Base-by-base conservation (phyloP, 2,329 filamentous ascomycete species). In the Eutypella sp. region DNA sequence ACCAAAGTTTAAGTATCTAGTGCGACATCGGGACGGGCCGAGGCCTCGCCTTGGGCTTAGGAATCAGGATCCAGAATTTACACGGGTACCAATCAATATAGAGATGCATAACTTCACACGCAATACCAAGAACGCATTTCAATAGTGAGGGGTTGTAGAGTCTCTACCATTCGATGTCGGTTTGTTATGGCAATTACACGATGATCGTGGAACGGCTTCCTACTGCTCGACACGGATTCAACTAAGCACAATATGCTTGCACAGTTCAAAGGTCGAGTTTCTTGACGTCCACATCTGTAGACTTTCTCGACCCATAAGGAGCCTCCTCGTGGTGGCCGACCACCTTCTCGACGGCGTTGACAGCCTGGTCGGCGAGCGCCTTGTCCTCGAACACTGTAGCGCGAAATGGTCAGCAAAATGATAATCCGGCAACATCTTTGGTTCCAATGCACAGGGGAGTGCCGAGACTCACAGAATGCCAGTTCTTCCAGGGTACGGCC, bases 401-500 rank as follows among this genome's bases (percentile, higher is more conserved):
- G n/a, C n/a, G 3, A 9, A 33, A 15, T 16, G 33, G 25, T 60
- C 49, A 59, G 52, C 13, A 16, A 5, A n/a, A n/a, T n/a, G n/a
- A n/a, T n/a, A 20, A 40, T 4, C 8, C 18, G 29, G 34, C 7
- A 42, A 20, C 24, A 25, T 2, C 13, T 16, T 16, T 9, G 13
- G 27, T 22, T 29, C 33, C 7, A 18, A 27, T n/a, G n/a, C n/a
- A n/a, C n/a, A n/a, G 13, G 2, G 23, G 19, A 22, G 23, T 15
- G 9, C 9, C 2, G 8, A 25, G 24, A 65, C 68, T 56, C 63
- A 71, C 67, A 54, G 55, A 71, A 70, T 2, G 67, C 54, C 39
- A 71, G 57, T 42, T 93, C 88, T 69, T 93, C 87, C 20, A 93
- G 72, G 43, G 87, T 84, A 46, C 90, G 78, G 49, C 89, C 89